These are phyloP conservation scores for Penicillium oxalicum DNA, from an alignment of 2,329 filamentous ascomycete species.

Conservation along the genomic window DNA sequence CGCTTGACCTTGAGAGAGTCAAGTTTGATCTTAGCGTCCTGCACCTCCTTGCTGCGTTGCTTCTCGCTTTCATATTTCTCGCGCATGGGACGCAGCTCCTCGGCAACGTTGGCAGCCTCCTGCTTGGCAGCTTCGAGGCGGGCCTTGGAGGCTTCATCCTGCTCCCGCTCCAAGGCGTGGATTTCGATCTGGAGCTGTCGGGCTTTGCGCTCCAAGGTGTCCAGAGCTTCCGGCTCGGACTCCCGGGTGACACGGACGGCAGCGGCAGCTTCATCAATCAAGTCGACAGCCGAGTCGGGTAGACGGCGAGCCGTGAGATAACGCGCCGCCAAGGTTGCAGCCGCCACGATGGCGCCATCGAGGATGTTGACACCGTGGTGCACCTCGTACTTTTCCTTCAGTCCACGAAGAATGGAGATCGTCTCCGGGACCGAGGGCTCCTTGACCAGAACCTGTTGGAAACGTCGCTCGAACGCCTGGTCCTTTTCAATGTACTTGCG, in stretches of 20 bases:
- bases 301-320: slow-evolving; percentile 88
- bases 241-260: slow-evolving; percentile 94
- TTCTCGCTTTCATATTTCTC: slow-evolving; percentile 97
- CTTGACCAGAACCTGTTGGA: slow-evolving; percentile 97
- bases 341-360: slow-evolving; percentile 84
- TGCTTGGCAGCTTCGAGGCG: slow-evolving; percentile 78
- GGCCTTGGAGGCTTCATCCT: slow-evolving; percentile 83
- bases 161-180: slow-evolving; percentile 85
- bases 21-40: slow-evolving; percentile 90
- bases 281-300: slow-evolving; percentile 92
- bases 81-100: slow-evolving; percentile 82
- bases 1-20: slow-evolving; percentile 86
- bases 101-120: slow-evolving; percentile 88
- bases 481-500: slow-evolving; percentile 99
- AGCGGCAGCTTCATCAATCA: slow-evolving; percentile 92
- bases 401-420: slow-evolving; percentile 92
- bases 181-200: slow-evolving; percentile 96
- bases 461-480: slow-evolving; percentile 93
- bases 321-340: slow-evolving; percentile 84
- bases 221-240: slow-evolving; percentile 91
- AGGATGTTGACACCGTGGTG: slow-evolving; percentile 97
- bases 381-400: slow-evolving; percentile 97
- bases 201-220: slow-evolving; percentile 83
- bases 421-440: slow-evolving; percentile 85
- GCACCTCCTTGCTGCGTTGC: slow-evolving; percentile 81